These are phyloP conservation scores for Solanum microdontum DNA, from an alignment of 257 asterid species.

Conservation along the genomic window DNA sequence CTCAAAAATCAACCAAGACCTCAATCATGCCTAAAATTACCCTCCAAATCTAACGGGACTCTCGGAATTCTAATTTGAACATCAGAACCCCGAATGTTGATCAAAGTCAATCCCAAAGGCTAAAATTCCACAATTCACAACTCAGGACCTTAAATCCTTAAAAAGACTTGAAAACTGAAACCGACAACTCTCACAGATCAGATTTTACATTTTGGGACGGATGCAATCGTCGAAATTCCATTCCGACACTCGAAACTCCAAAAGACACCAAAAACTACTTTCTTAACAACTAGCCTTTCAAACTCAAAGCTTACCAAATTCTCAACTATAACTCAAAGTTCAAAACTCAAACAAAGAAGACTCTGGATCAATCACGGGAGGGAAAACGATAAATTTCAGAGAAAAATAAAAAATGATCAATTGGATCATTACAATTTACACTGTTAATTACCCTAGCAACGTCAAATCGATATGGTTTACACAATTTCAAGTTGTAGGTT, in stretches of 20 bases:
- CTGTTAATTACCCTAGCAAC: neutral
- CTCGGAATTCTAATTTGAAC: neutral
- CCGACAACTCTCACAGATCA: too few species aligned
- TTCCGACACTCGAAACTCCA: neutral
- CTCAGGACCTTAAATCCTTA: too few species aligned
- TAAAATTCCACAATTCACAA: too few species aligned
- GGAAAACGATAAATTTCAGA: too few species aligned
- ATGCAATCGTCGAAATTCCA: neutral
- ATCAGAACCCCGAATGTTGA: neutral
- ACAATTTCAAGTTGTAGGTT: neutral
- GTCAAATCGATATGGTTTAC: neutral
- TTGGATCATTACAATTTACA: too few species aligned
- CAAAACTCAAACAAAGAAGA: neutral
- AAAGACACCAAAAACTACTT: neutral
- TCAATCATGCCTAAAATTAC: neutral
- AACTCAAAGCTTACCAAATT: neutral
- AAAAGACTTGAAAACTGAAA: too few species aligned
- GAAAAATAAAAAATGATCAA: neutral
- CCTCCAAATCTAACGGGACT: neutral
- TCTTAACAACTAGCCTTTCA: neutral
- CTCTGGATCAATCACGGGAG: neutral
- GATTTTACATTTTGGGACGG: too few species aligned
- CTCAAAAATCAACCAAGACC: neutral
- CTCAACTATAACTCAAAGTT: neutral
- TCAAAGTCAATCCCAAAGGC: neutral